Conservation (phyloP, 345 rosid genomes). For the Atalantia buxifolia region DNA sequence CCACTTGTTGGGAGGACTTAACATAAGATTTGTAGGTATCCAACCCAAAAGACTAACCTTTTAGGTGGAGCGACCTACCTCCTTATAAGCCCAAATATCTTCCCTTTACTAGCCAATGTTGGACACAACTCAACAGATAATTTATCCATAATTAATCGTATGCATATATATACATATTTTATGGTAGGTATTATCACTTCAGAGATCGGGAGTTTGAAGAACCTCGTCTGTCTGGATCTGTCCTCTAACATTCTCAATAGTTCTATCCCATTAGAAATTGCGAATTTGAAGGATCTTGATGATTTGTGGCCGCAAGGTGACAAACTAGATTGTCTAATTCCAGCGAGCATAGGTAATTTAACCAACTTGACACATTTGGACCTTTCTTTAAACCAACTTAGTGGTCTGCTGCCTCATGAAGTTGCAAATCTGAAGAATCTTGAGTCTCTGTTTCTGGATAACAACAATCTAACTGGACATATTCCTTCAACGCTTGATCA, state of each 20-base stretch:
- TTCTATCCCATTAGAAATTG: no score
- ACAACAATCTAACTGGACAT: background rate
- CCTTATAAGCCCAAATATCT: no score
- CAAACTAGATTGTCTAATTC: background rate
- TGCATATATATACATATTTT: no score
- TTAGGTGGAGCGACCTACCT: no score
- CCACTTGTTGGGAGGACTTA: no score
- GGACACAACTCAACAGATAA: no score
- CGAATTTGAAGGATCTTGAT: no score
- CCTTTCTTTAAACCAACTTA: background rate
- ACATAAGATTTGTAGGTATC: no score
- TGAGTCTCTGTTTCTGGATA: rapidly evolving
- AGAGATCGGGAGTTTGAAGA: background rate
- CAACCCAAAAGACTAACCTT: no score
- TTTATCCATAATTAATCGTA: no score
- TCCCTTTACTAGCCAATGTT: no score
- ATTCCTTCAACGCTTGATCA: background rate
- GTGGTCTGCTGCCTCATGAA: background rate
- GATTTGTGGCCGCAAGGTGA: rapidly evolving
- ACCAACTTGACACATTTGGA: background rate
- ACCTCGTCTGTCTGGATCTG: rapidly evolving
- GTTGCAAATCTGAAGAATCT: background rate
- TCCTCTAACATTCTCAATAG: background rate
- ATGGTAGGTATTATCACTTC: background rate
- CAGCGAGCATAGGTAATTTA: background rate